Evolutionary conservation across 495 filamentous ascomycete species (phyloP).

Genomic region (Lineolata rhizophorae): DNA sequence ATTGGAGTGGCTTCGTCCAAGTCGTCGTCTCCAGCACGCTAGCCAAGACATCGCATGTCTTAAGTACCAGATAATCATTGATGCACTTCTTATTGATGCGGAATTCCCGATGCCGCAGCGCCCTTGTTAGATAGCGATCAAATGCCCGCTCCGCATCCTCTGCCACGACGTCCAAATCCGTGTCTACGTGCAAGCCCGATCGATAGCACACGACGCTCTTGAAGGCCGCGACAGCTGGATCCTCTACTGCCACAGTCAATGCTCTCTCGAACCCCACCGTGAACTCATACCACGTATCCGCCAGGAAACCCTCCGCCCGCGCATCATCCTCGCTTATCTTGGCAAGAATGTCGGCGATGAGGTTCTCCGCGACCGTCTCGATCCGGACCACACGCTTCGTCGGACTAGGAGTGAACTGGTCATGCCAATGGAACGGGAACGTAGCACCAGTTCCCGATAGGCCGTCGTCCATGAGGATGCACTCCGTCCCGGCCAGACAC

Average conservation of each 20-base stretch:
- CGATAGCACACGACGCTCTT: conserved; percentile 75
- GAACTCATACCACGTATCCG: conserved; percentile 19
- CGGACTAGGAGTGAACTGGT: conserved; percentile 33
- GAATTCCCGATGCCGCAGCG: conserved; percentile 17
- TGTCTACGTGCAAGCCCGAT: conserved; percentile 43
- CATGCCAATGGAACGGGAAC: conserved; percentile 44
- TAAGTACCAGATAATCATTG: conserved; percentile 42
- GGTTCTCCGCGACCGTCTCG: conserved; percentile 47
- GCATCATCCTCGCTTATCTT: conserved; percentile 7
- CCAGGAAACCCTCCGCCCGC: conserved; percentile 10
- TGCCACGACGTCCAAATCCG: too few species aligned
- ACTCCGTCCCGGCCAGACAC: conserved; percentile 57
- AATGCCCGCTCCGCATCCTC: too few species aligned
- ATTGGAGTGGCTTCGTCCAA: conserved; percentile 50
- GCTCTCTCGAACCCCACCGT: conserved; percentile 22
- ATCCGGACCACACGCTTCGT: conserved; percentile 70
- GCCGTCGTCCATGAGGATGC: conserved; percentile 61
- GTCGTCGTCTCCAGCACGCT: conserved; percentile 6
- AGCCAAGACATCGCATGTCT: conserved; percentile 21
- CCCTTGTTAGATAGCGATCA: conserved; percentile 11
- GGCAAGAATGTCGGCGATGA: conserved; percentile 28
- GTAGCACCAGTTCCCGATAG: conserved; percentile 31
- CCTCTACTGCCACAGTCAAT: conserved; percentile 30
- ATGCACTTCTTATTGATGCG: conserved; percentile 40
- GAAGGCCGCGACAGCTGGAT: conserved; percentile 59